Base-by-base conservation (phyloP, 192 early-diverging fungal species). In the Backusella sp. region DNA sequence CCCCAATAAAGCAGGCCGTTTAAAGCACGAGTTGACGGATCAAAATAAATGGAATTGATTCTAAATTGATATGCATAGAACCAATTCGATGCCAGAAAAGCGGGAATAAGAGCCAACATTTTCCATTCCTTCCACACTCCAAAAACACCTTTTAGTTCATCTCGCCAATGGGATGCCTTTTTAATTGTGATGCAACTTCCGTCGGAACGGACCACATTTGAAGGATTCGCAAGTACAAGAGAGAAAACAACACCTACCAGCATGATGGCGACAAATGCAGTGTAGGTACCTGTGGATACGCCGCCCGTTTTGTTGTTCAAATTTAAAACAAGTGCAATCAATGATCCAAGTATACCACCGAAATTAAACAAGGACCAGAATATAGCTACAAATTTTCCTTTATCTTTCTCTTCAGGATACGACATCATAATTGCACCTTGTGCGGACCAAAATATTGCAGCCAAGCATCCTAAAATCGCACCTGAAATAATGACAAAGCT, bases 351-450 rank as follows among this genome's bases (percentile, higher is more conserved):
- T 69, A 95, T 89, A 32, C 90, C 95, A 41, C 95, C 95, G 75
- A 89, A 82, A 73, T 94, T 94, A 86, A 94, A 96, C 62, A 95
- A 93, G 41, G 89, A 83, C 95, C 95, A 96, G 84, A 96, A 96
- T 23, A 92, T 83, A 7, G 90, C 90, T 32, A 96, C 93, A 79
- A 86, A 95, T 73, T 84, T 88, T 34, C 92, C 94, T 83, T 94
- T 94, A 49, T 92, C 84, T 19, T 90, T 81, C 75, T 95, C 94
- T 15, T 85, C 86, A 7, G 95, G 93, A 79, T 96, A 95, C 49
- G 95, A 90, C 78, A 93, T 86, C 90, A 94, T 93, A 76, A 96
- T 92, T 75, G 92, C 87, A n/a, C 95, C 90, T 76, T 94, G 92
- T 0, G 92, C 91, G 3, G 92, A 89, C 87, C 88, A 88, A 9